Conservation (phyloP, 176 grass and related monocot species). For the Echinochloa phyllopogon region DNA sequence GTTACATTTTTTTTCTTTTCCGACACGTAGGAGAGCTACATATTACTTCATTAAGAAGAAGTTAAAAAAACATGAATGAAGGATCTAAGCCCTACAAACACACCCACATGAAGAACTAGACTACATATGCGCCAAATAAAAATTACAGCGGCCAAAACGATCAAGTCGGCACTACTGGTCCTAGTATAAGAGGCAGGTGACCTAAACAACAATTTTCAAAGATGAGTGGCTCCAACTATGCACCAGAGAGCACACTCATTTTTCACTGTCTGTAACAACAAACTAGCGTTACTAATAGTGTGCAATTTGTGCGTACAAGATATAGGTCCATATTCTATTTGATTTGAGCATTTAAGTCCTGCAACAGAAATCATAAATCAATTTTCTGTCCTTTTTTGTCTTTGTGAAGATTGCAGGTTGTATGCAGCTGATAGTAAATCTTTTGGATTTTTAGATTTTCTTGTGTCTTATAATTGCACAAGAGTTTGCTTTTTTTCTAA, state of each 20-base stretch:
- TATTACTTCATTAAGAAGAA: too few species aligned
- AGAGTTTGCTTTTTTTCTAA: not conserved
- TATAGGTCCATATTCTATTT: not conserved
- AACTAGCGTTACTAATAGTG: constrained; percentile 25
- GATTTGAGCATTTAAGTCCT: constrained; percentile 8
- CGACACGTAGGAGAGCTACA: too few species aligned
- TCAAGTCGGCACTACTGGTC: too few species aligned
- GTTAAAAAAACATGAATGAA: too few species aligned
- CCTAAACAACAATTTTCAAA: too few species aligned
- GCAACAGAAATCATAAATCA: constrained; percentile 19
- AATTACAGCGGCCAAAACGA: too few species aligned
- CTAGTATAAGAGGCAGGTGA: too few species aligned
- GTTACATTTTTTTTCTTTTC: not conserved
- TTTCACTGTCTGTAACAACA: not conserved
- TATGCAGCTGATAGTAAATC: not conserved
- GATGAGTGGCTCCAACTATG: too few species aligned
- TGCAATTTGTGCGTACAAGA: not conserved
- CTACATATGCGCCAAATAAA: too few species aligned
- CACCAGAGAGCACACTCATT: too few species aligned
- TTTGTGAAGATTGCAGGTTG: not conserved
- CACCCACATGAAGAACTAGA: too few species aligned
- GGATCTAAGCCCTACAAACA: too few species aligned
- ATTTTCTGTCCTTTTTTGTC: not conserved
- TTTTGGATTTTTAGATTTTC: constrained; percentile 19
- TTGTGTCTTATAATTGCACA: not conserved